These are phyloP conservation scores for Scleromitrula shiraiana DNA, from an alignment of 2,329 filamentous ascomycete genomes.

Conservation along the genomic window DNA sequence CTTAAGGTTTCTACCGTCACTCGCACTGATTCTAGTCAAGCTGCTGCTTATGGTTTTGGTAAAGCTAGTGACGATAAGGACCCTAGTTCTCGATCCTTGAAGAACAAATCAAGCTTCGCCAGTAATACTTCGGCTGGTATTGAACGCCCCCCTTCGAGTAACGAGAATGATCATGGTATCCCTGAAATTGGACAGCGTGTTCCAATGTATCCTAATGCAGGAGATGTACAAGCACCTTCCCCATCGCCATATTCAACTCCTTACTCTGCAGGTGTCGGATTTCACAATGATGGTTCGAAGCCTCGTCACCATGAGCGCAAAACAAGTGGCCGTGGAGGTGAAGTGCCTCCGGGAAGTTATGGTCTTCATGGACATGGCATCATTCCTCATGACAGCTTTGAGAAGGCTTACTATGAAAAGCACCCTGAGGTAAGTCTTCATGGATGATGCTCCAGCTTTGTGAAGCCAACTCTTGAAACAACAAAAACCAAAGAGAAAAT, in stretches of 20 bases:
- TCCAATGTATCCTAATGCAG: constrained; percentile 86
- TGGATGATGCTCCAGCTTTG: no score
- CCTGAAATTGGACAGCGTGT: constrained; percentile 88
- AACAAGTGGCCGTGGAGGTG: constrained; percentile 63
- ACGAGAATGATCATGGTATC: constrained; percentile 75
- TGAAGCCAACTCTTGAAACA: no score
- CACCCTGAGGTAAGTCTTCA: constrained; percentile 60
- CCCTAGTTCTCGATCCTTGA: constrained; percentile 44
- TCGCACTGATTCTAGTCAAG: constrained; percentile 81
- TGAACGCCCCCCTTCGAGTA: constrained; percentile 45
- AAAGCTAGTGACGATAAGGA: constrained; percentile 49
- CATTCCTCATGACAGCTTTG: constrained; percentile 68
- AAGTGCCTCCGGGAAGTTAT: constrained; percentile 80
- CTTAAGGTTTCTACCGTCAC: constrained; percentile 77
- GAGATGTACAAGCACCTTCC: constrained; percentile 92
- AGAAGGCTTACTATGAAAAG: constrained; percentile 87
- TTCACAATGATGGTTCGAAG: constrained; percentile 42
- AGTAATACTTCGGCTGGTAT: constrained; percentile 38
- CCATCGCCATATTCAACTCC: constrained; percentile 47
- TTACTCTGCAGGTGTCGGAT: constrained; percentile 35
- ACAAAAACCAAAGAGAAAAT: no score
- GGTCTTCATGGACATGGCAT: constrained; percentile 84
- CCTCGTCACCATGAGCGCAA: constrained; percentile 59
- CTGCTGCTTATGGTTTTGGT: constrained; percentile 77
- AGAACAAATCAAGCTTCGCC: constrained; percentile 54